These are phyloP conservation scores for Pittosporum tobira DNA, from an alignment of 129 eudicot species.

Conservation along the genomic window DNA sequence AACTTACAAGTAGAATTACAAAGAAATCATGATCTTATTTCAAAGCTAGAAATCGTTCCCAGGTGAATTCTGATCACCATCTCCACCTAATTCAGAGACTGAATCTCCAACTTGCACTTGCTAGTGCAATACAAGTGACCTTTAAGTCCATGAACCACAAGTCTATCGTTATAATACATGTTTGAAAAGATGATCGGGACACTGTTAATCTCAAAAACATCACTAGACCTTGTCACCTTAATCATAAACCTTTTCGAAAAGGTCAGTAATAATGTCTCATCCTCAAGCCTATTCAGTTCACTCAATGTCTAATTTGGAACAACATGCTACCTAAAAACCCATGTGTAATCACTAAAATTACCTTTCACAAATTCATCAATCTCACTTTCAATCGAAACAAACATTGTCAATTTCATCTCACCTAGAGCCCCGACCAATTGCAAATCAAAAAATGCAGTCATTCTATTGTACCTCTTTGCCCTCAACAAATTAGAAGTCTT, in stretches of 20 bases:
- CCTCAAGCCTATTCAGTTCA: neutral
- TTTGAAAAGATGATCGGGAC: neutral
- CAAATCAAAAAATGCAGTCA: neutral
- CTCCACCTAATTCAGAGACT: neutral
- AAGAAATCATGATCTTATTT: neutral
- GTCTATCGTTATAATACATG: conserved; percentile 1
- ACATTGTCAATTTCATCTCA: neutral
- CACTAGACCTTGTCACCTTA: neutral
- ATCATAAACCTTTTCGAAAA: neutral
- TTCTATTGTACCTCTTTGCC: neutral
- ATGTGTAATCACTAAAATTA: neutral
- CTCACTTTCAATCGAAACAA: neutral
- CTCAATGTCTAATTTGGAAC: neutral
- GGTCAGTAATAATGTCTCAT: neutral
- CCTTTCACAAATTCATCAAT: conserved; percentile 1
- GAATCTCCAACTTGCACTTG: neutral
- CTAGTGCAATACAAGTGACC: neutral
- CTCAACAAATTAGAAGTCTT: neutral
- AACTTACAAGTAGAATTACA: neutral
- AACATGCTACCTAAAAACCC: neutral
- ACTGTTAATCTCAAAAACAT: conserved; percentile 1
- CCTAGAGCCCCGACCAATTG: neutral
- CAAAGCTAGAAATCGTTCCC: neutral
- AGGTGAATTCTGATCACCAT: neutral
- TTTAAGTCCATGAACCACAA: conserved; percentile 6